Percentiles rank a stretch among this genome's conserved stretches.
These are phyloP conservation scores for Eucalyptus caleyi DNA, from an alignment of 345 rosid species.

Conservation along the genomic window DNA sequence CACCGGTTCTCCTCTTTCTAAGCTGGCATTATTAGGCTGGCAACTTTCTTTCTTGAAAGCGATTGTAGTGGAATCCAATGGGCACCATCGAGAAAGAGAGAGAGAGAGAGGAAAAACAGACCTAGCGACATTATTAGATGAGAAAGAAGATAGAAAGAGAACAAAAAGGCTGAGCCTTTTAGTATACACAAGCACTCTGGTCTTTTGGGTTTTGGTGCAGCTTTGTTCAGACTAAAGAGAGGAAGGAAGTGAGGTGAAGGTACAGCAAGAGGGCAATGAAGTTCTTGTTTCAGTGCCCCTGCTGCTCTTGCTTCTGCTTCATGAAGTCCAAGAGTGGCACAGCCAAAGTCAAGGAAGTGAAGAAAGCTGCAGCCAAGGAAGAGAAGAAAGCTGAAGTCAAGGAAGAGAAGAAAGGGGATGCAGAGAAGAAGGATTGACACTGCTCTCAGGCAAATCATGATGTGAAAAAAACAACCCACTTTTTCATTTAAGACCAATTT, in stretches of 20 bases:
- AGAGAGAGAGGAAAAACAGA: background rate
- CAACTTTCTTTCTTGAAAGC: conserved; percentile 14
- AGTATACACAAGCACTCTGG: background rate
- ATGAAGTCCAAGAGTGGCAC: conserved; percentile 5
- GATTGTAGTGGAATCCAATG: conserved; percentile 52
- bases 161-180: background rate
- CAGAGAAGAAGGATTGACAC: background rate
- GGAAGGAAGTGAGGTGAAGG: background rate
- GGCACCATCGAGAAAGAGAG: background rate
- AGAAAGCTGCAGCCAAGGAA: background rate
- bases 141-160: background rate
- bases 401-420: conserved; percentile 23
- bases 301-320: conserved; percentile 17
- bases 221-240: background rate
- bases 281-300: conserved; percentile 14
- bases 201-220: background rate
- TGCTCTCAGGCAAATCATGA: background rate
- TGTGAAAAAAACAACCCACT: background rate
- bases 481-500: background rate
- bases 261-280: background rate
- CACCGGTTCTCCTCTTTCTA: background rate
- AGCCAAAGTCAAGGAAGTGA: conserved; percentile 1
- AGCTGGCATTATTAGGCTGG: background rate
- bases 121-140: background rate
- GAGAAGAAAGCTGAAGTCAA: conserved; percentile 17